Conservation (phyloP, 495 filamentous ascomycete genomes). For the Neurospora pannonica region DNA sequence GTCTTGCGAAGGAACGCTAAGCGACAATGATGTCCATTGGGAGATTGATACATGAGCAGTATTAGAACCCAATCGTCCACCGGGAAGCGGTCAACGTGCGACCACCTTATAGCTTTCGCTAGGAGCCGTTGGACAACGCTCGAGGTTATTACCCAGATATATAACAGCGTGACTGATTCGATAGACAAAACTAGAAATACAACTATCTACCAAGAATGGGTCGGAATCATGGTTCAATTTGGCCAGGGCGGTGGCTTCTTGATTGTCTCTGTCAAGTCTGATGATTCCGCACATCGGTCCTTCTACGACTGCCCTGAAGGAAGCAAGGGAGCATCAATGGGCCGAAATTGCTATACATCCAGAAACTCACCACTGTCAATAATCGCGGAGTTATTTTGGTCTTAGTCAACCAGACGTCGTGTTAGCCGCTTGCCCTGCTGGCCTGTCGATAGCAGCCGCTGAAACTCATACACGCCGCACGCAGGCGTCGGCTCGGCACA, state of each 20-base stretch:
- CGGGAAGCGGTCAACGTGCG: background rate
- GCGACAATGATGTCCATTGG: background rate
- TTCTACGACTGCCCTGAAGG: background rate
- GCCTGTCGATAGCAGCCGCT: background rate
- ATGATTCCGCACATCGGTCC: background rate
- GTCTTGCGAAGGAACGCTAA: slow-evolving; percentile 65
- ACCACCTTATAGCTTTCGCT: background rate
- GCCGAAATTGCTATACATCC: background rate
- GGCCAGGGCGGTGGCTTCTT: background rate
- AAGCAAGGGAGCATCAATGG: background rate
- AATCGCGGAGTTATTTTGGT: background rate
- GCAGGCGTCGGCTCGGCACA: background rate
- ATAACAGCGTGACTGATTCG: background rate
- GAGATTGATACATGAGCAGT: background rate
- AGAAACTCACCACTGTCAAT: background rate
- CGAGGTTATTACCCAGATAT: background rate
- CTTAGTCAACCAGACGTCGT: background rate
- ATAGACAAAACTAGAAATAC: background rate
- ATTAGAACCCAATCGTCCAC: background rate
- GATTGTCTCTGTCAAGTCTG: background rate
- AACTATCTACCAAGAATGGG: background rate
- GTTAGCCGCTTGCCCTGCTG: background rate
- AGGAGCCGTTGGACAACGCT: background rate
- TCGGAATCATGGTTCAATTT: background rate
- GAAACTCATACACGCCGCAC: background rate